Base-by-base conservation (phyloP, 495 filamentous ascomycete genomes). In the Neurospora sp. region DNA sequence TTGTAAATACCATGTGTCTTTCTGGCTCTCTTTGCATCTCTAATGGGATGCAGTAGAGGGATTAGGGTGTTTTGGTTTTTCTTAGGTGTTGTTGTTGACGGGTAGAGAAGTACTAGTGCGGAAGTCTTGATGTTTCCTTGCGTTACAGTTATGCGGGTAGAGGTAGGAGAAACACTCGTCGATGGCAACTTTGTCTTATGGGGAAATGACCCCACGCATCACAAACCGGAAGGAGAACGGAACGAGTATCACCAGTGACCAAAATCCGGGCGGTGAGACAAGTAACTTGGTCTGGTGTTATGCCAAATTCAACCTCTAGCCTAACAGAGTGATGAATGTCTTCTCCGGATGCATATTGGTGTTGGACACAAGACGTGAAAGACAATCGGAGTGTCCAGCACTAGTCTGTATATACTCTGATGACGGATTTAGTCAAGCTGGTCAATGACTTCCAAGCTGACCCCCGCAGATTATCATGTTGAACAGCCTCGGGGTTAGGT, bases 181-280 rank as follows among this genome's bases (percentile, higher is more conserved):
- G 31, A 34, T 62, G 54, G 21, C 36, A 8, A 36, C 71, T 72
- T 72, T 38, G 71, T 69, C 28, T 62, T 31, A 24, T 34, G 31
- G 31, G 28, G 5, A 31, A 69, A 34, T 34, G 40, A 62, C 71
- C 37, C 43, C 71, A 66, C 71, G 34, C 24, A 72, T 24, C 43
- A 54, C 43, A 72, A 54, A 72, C 71, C 71, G 71, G 71, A 72
- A 66, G 43, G 0, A 66, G 43, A 54, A 54, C 71, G 71, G 71
- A 62, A 72, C 31, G 39, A 62, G 71, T 66, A 43, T 37, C 43
- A 72, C 40, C 42, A 59, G 24, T 36, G 43, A 72, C 43, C 42
- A 72, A 34, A 34, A 62, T 19, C 54, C 54, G 54, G 28, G 28
- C 54, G 21, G 28, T 62, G 54, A 34, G 28, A 62, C 28, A 62